Evolutionary conservation across 192 early-diverging fungal species (phyloP).

Genomic region (Umbelopsis sp.): DNA sequence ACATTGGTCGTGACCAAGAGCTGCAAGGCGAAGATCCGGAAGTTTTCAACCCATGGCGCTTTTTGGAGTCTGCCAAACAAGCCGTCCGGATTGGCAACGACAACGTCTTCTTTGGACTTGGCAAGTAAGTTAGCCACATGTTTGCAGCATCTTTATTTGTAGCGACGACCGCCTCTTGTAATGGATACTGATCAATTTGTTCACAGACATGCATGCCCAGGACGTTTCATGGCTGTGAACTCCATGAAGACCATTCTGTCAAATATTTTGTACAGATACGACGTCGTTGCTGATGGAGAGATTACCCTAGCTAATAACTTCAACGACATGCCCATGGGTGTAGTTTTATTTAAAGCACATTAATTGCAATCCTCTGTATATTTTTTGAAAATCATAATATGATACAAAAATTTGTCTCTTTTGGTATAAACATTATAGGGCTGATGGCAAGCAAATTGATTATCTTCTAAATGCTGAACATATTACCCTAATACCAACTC

Average conservation of each 20-base stretch:
- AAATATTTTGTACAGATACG: neutral
- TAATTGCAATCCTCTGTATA: neutral
- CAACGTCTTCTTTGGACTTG: constrained; percentile 44
- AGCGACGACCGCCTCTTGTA: neutral
- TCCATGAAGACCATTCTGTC: neutral
- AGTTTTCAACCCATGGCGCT: constrained; percentile 44
- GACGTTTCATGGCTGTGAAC: constrained; percentile 35
- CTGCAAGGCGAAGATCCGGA: constrained; percentile 28
- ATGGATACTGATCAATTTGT: neutral
- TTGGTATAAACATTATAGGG: too few relatives aligned
- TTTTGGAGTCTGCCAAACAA: constrained; percentile 30
- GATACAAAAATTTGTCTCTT: too few relatives aligned
- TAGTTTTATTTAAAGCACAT: neutral
- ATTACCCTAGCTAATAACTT: neutral
- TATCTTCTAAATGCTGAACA: too few relatives aligned
- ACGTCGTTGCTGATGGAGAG: neutral
- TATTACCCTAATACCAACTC: too few relatives aligned
- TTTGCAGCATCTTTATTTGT: neutral
- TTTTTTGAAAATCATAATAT: too few relatives aligned
- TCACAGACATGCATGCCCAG: constrained; percentile 50
- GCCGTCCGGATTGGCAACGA: constrained; percentile 39
- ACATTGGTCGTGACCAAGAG: constrained; percentile 19
- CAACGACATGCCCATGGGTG: neutral
- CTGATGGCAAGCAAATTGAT: too few relatives aligned
- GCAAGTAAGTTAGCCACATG: constrained; percentile 32